A percentile compares a stretch with the other conserved stretches of the same genome.
Evolutionary conservation across 2,329 filamentous ascomycete species (phyloP).

Genomic region (Xylariaceae sp.): DNA sequence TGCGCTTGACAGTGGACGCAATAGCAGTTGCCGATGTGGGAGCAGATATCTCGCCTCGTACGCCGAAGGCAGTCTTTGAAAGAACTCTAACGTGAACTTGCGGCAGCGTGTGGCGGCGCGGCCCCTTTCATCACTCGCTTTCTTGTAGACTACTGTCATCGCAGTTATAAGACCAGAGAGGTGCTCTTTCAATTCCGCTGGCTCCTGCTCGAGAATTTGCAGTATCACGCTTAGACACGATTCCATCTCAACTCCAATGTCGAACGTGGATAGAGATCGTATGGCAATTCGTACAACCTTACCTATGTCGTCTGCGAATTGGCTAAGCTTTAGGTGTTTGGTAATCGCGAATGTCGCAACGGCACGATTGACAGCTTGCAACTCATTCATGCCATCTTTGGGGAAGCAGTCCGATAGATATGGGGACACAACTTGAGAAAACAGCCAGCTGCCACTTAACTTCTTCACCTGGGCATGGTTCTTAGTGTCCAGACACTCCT

Average conservation of each 20-base stretch:
- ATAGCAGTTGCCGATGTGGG: conserved; percentile 38
- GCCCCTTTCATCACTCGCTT: conserved; percentile 14
- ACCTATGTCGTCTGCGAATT: conserved; percentile 48
- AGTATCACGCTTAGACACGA: conserved; percentile 46
- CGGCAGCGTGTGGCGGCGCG: conserved; percentile 30
- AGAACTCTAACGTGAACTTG: conserved; percentile 43
- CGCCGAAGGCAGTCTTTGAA: conserved; percentile 41
- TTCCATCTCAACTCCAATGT: conserved; percentile 39
- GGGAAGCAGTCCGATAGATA: conserved; percentile 38
- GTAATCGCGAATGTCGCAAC: conserved; percentile 46
- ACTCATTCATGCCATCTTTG: conserved; percentile 15
- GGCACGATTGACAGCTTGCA: conserved; percentile 36
- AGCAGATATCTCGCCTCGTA: conserved; percentile 45
- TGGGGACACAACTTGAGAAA: conserved; percentile 26
- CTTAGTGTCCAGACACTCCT: conserved; percentile 21
- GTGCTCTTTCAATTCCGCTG: conserved; percentile 42
- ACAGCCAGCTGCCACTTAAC: conserved; percentile 24
- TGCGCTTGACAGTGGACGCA: conserved; percentile 43
- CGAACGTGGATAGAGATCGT: conserved; percentile 38
- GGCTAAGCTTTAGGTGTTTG: conserved; percentile 43
- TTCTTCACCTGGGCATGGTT: conserved; percentile 24
- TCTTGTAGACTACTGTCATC: conserved; percentile 33
- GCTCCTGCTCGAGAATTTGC: conserved; percentile 41
- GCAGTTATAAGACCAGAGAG: conserved; percentile 45
- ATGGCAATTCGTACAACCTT: conserved; percentile 46